Percentiles rank a stretch among this genome's conserved stretches.
These are phyloP conservation scores for Ophiostoma tasmaniense DNA, from an alignment of 2,329 filamentous ascomycete genomes.

Conservation along the genomic window DNA sequence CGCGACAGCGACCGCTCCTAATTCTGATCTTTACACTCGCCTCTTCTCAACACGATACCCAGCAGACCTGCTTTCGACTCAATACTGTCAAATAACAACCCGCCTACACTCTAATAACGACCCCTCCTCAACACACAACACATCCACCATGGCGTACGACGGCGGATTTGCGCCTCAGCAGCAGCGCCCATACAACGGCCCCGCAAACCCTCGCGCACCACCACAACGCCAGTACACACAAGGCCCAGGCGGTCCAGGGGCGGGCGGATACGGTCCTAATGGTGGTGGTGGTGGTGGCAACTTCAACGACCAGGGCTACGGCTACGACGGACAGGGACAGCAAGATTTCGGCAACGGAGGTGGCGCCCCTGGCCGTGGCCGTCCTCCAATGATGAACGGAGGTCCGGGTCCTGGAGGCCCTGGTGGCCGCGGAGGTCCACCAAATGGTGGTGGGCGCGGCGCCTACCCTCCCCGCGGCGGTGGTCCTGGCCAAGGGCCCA, in stretches of 20 bases:
- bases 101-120: background rate
- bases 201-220: slow-evolving; percentile 34
- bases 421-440: slow-evolving; percentile 34
- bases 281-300: slow-evolving; percentile 23
- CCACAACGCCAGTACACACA: slow-evolving; percentile 32
- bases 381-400: slow-evolving; percentile 29
- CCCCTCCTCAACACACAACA: background rate
- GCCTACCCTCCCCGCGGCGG: slow-evolving; percentile 33
- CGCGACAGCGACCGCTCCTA: background rate
- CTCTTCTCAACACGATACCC: background rate
- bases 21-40: background rate
- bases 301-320: slow-evolving; percentile 36
- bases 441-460: slow-evolving; percentile 28
- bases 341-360: slow-evolving; percentile 35
- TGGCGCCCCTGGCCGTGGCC: slow-evolving; percentile 25
- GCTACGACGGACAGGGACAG: slow-evolving; percentile 34
- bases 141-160: slow-evolving; percentile 42
- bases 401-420: slow-evolving; percentile 17
- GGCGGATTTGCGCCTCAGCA: slow-evolving; percentile 33
- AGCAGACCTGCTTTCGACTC: background rate
- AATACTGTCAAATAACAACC: background rate
- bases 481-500: slow-evolving; percentile 29
- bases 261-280: slow-evolving; percentile 27
- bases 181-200: slow-evolving; percentile 40
- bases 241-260: slow-evolving; percentile 21